These are phyloP conservation scores for Mycothermus thermophilus DNA, from an alignment of 495 filamentous ascomycete genomes.

Conservation along the genomic window DNA sequence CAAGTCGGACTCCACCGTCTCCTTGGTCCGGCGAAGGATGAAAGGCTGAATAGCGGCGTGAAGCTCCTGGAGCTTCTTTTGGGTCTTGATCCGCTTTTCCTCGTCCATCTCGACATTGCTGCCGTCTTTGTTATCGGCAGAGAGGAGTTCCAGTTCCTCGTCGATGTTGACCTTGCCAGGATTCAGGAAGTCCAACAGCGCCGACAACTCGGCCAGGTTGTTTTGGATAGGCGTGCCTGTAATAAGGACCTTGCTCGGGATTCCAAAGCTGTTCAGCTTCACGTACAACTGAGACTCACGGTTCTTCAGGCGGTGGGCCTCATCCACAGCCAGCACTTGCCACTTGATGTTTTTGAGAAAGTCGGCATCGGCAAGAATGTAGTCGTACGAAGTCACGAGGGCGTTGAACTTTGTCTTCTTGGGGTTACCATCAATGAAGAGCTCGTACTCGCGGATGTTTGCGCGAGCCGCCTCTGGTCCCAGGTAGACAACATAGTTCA, in stretches of 20 bases:
- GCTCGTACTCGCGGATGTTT: constrained; percentile 76
- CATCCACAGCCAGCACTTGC: constrained; percentile 93
- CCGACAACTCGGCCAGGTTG: constrained; percentile 78
- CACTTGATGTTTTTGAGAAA: constrained; percentile 82
- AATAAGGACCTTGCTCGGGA: constrained; percentile 77
- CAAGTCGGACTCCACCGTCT: constrained; percentile 88
- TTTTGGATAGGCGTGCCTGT: constrained; percentile 98
- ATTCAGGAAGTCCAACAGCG: constrained; percentile 89
- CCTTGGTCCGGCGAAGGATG: constrained; percentile 93
- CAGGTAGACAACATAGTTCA: constrained; percentile 95
- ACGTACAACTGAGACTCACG: constrained; percentile 81
- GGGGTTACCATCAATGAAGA: constrained; percentile 68
- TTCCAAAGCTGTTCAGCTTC: constrained; percentile 70
- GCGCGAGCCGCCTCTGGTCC: constrained; percentile 69
- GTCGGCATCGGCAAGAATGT: constrained; percentile 63
- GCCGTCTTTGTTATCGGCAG: constrained; percentile 25
- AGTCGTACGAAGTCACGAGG: constrained; percentile 90
- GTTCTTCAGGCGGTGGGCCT: constrained; percentile 95
- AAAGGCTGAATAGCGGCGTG: constrained; percentile 68
- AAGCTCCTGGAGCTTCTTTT: constrained; percentile 44
- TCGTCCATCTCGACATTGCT: constrained; percentile 20
- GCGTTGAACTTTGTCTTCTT: constrained; percentile 89
- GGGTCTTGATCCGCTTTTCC: constrained; percentile 21
- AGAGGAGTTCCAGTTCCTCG: constrained; percentile 60
- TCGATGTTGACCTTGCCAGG: constrained; percentile 79